Evolutionary conservation across 495 filamentous ascomycete species (phyloP), one percentile per base, ranked within the genome.

Genomic region (Podospora anserina): DNA sequence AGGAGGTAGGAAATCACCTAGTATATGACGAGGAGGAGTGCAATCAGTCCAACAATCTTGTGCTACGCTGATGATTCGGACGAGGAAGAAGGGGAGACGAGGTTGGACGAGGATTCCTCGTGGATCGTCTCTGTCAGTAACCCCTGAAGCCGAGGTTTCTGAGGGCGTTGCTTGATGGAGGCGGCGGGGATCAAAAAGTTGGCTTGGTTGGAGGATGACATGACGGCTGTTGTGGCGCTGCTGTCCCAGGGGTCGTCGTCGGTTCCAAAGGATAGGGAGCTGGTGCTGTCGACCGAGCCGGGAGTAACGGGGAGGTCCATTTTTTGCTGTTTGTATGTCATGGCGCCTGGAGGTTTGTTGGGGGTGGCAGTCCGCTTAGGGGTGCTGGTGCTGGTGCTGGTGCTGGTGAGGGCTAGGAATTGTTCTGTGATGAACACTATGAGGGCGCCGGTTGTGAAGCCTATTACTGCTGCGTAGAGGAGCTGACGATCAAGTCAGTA

Each of bases 121-220:
- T 90, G 75, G 19, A 91, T 91, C 0, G 87, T 90, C 63, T 86
- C 82, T 26, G 80, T 79, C 19, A 89, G 72, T 26, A 88, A 72
- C 0, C 81, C 80, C 63, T 71, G 27, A 2, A 16, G 18, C 1
- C 18, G 61, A 3, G 30, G 61, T 32, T 20, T 19, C n/a, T 7
- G 34, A 23, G 11, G 19, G 18, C 18, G 32, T 49, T 20, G 32
- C 27, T 15, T 34, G 23, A 19, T 34, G 16, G 9, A 26, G 23
- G 11, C 0, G 23, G 19, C 20, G 23, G 60, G 26, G 16, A 19
- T 26, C 39, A 49, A 49, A 16, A 49, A 49, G 7, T 49, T 62
- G 60, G 7, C 7, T 30, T 62, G 23, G 23, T 2, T 2, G 56
- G 19, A 20, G 56, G 30, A 32, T 4, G 30, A 32, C 30, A 32